phyloP scores from a whole-genome alignment of 2,329 filamentous ascomycete genomes.

The Fusarium marasasianum region DNA sequence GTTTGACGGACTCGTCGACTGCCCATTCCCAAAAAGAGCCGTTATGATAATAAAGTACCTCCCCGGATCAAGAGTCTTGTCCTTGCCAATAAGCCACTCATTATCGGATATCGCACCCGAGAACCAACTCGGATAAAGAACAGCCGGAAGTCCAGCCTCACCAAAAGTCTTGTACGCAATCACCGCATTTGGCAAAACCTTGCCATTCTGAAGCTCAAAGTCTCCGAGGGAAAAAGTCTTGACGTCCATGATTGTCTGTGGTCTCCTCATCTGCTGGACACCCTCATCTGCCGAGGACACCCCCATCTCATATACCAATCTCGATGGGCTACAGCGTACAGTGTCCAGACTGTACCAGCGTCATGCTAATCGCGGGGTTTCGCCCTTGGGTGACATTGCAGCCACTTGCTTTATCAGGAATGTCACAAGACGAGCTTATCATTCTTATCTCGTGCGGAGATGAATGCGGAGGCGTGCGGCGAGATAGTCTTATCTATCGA shows the following conservation, averaged over 20 bases:
- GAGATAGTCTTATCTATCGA: conserved; percentile 11
- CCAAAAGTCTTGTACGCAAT: conserved; percentile 84
- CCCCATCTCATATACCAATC: conserved; percentile 4
- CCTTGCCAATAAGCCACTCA: conserved; percentile 75
- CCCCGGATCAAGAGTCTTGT: conserved; percentile 70
- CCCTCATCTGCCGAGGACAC: not conserved
- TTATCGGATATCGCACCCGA: conserved; percentile 71
- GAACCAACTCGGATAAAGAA: conserved; percentile 84
- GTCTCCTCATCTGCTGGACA: not conserved
- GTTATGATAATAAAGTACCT: conserved; percentile 61
- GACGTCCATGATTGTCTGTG: conserved; percentile 18
- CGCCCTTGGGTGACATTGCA: conserved; percentile 28
- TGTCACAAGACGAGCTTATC: conserved; percentile 31
- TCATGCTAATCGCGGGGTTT: conserved; percentile 11
- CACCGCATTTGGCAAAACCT: conserved; percentile 68
- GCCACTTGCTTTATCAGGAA: conserved; percentile 23
- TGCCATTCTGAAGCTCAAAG: conserved; percentile 73
- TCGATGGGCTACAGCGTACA: not conserved
- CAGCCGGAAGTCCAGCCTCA: conserved; percentile 66
- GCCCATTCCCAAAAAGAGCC: conserved; percentile 62
- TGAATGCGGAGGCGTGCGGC: conserved; percentile 8
- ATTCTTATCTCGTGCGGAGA: conserved; percentile 26
- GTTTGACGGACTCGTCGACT: conserved; percentile 64
- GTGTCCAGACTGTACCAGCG: not conserved
- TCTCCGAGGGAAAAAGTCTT: conserved; percentile 66